Percentiles rank a stretch among this genome's conserved stretches.
Evolutionary conservation across 768 basidiomycete species (phyloP).

Genomic region (Erythrobasidium yunnanense): DNA sequence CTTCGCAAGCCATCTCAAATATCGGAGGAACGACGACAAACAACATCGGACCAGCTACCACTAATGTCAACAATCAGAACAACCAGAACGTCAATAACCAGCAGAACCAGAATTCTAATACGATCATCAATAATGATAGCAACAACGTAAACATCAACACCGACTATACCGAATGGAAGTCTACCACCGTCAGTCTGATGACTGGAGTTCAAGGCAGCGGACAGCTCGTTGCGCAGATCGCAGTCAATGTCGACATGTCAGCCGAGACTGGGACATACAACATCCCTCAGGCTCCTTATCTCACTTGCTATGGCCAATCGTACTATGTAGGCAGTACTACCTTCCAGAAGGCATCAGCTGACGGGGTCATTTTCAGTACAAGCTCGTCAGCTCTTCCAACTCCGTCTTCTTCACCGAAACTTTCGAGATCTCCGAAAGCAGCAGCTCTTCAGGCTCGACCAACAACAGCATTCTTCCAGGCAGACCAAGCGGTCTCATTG

Average conservation of each 20-base stretch:
- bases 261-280: constrained; percentile 4
- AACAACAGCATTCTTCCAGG: too few relatives aligned
- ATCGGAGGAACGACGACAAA: too few relatives aligned
- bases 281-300: constrained; percentile 54
- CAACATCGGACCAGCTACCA: too few relatives aligned
- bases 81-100: not conserved
- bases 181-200: constrained; percentile 14
- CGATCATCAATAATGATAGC: not conserved
- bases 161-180: constrained; percentile 11
- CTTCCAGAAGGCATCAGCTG: not conserved
- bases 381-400: not conserved
- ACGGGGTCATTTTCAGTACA: constrained; percentile 2
- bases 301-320: constrained; percentile 52
- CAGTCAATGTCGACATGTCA: constrained; percentile 26
- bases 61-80: constrained; percentile 9
- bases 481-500: too few relatives aligned
- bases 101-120: not conserved
- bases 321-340: not conserved
- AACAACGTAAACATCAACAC: not conserved
- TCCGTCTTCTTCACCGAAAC: not conserved
- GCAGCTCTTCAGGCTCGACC: too few relatives aligned
- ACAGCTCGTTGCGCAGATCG: constrained; percentile 10
- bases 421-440: constrained; percentile 3
- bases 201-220: not conserved
- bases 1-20: too few relatives aligned